Evolutionary conservation across 2,329 filamentous ascomycete species (phyloP), one percentile per base, ranked within the genome.

Genomic region (Truncatella angustata): DNA sequence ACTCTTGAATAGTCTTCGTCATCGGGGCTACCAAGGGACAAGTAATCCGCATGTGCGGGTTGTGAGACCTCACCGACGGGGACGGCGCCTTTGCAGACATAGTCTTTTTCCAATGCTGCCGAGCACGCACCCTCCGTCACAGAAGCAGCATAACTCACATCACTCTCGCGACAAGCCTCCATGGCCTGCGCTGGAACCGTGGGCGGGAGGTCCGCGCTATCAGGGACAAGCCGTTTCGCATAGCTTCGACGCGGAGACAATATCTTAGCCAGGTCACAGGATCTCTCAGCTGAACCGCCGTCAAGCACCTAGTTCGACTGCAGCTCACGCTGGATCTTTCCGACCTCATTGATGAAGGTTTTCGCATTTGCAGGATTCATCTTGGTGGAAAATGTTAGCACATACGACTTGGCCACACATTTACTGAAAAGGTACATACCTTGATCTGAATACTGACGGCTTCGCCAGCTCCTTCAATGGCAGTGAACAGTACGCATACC

Each of bases 401-500:
- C 9, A 11, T 12, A 26, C 12, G 3, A 18, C 5, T 18, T 44
- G 20, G 21, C 11, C 10, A 16, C 12, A 9, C 10, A 11, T 10
- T 6, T 30, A n/a, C n/a, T 4, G 7, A 42, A 16, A 20, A 40
- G n/a, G 16, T 12, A 68, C 74, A 57, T 70, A 84, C 84, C 75
- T 82, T 84, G 57, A 86, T 75, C 54, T 84, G 81, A 53, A 86
- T 76, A 60, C 75, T 82, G 48, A 82, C 74, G 11, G 82, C 79
- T 59, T 76, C 73, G 35, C 79, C 74, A 2, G 71, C 70, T 20
- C 76, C 81, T 60, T 85, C 82, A 54, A 86, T 80, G 9, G 83
- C 83, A 1, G 81, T 86, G 60, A 87, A 86, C 34, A 85, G 63
- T 20, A 96, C 81, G 49, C 82, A 80, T 44, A 91, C 78, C 40